A percentile compares a stretch with the other conserved stretches of the same genome.
Evolutionary conservation across 148 eudicot species (phyloP).

Genomic region (Cornus florida): DNA sequence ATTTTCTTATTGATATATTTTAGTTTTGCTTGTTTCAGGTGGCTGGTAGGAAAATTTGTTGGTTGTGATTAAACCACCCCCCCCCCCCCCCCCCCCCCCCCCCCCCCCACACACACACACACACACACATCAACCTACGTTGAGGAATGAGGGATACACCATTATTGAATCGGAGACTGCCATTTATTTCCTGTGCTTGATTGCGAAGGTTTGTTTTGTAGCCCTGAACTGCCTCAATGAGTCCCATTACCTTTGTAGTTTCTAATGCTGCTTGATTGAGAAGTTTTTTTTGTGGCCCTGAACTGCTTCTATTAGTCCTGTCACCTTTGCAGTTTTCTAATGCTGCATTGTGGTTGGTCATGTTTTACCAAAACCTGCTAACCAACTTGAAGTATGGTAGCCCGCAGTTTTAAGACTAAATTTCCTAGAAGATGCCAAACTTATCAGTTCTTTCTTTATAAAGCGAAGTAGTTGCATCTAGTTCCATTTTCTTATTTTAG

Average conservation of each 20-base stretch:
- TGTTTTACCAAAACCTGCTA: not conserved
- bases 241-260: no score
- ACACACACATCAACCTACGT: no score
- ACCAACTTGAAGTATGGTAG: not conserved
- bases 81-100: constrained; percentile 76
- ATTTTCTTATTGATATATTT: not conserved
- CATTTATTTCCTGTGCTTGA: constrained; percentile 81
- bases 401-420: not conserved
- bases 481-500: no score
- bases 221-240: no score
- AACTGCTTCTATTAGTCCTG: not conserved
- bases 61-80: not conserved
- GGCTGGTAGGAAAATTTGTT: no score
- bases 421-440: not conserved
- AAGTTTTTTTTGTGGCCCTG: constrained; percentile 42
- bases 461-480: no score
- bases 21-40: no score
- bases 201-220: constrained; percentile 78
- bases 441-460: no score
- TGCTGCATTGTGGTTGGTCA: not conserved
- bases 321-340: not conserved
- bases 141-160: constrained; percentile 76
- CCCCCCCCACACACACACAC: no score
- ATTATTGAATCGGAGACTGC: constrained; percentile 93
- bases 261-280: constrained; percentile 77